phyloP scores from a whole-genome alignment of 1,284 basidiomycete genomes.

The Naganishia liquefaciens region DNA sequence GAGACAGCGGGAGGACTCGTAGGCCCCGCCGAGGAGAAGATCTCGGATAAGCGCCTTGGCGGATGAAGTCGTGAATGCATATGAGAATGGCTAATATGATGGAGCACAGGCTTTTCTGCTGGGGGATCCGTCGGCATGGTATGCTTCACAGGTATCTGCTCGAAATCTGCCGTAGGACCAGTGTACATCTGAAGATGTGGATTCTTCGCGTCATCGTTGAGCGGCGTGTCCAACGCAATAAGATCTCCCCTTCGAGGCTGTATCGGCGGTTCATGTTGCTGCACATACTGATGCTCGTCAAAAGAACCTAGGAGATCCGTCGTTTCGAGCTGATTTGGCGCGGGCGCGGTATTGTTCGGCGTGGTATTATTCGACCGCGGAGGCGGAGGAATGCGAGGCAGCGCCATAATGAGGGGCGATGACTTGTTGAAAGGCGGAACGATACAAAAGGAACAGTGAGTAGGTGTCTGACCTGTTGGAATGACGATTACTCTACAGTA shows the following conservation, averaged over 20 bases:
- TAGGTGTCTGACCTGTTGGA: too few species aligned
- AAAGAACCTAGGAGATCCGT: not conserved
- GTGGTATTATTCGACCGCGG: not conserved
- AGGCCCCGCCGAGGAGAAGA: constrained; percentile 19
- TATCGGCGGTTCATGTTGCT: not conserved
- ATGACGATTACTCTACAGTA: too few species aligned
- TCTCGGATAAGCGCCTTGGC: constrained; percentile 30
- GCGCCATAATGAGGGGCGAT: not conserved
- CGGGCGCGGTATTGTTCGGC: not conserved
- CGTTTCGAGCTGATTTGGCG: not conserved
- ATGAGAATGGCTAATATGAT: not conserved
- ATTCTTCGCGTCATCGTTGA: not conserved
- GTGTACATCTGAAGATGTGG: constrained; percentile 20
- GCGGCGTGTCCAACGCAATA: constrained; percentile 5
- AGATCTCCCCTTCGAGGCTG: not conserved
- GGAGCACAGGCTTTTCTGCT: not conserved
- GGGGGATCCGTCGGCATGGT: not conserved
- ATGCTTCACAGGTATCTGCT: not conserved
- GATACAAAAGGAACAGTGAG: too few species aligned
- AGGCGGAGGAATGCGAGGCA: constrained; percentile 2
- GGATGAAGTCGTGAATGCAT: constrained; percentile 34
- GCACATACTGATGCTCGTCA: not conserved
- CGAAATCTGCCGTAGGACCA: constrained; percentile 15
- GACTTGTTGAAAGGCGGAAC: not conserved
- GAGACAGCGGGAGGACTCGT: constrained; percentile 31